Conservation (phyloP, 495 filamentous ascomycete species). For the Podospora pseudopauciseta region DNA sequence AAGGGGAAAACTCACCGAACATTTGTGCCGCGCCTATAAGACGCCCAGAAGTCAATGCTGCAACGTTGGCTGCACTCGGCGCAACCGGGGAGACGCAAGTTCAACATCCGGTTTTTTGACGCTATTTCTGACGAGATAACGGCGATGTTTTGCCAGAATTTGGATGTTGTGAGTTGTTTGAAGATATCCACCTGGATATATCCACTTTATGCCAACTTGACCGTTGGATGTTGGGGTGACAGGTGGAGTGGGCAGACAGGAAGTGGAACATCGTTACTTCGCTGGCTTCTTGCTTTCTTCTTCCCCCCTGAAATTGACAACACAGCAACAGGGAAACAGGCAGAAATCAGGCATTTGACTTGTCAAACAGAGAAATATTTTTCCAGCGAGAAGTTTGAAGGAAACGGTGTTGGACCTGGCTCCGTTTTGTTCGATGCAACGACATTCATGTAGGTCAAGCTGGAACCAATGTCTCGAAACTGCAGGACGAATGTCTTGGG, state of each 20-base stretch:
- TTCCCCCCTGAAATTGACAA: neutral
- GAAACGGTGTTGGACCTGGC: neutral
- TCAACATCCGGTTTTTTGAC: neutral
- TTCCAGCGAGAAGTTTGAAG: neutral
- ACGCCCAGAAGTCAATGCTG: no score
- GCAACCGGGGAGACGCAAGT: neutral
- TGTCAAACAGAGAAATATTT: neutral
- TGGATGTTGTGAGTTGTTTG: neutral
- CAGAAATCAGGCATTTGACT: neutral
- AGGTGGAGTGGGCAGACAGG: neutral
- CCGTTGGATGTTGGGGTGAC: neutral
- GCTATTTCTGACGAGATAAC: neutral
- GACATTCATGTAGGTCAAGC: neutral
- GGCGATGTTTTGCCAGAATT: neutral
- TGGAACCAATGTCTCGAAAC: neutral
- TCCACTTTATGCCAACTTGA: neutral
- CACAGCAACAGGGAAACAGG: neutral
- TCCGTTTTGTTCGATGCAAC: neutral
- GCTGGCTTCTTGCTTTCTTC: neutral
- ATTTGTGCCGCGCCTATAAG: neutral
- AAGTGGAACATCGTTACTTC: neutral
- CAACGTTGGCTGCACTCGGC: neutral
- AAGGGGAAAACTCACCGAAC: neutral
- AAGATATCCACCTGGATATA: neutral
- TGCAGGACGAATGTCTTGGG: neutral